These are phyloP conservation scores for Pseudogymnoascus sp. DNA, from an alignment of 2,329 filamentous ascomycete genomes.

Conservation along the genomic window DNA sequence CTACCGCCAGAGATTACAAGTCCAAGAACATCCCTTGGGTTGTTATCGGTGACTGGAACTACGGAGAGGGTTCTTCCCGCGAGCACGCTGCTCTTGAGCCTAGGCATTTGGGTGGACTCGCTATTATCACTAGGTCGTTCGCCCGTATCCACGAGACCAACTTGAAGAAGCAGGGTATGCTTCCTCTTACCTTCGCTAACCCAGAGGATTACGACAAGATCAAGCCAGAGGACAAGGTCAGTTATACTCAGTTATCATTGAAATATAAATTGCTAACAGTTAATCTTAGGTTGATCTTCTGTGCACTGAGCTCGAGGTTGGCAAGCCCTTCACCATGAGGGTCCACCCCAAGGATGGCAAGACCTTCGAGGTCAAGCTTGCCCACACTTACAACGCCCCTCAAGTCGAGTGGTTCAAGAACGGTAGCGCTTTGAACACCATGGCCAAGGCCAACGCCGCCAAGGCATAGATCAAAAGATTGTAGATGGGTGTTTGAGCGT, in stretches of 20 bases:
- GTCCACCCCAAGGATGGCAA: conserved; percentile 87
- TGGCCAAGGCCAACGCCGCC: conserved; percentile 59
- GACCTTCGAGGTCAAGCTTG: conserved; percentile 72
- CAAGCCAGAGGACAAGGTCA: conserved; percentile 74
- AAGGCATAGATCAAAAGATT: conserved; percentile 8
- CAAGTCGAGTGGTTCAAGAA: conserved; percentile 99
- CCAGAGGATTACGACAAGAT: conserved; percentile 98
- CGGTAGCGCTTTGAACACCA: conserved; percentile 93
- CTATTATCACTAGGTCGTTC: conserved; percentile 91
- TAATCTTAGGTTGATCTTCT: conserved; percentile 60
- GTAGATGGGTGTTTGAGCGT: conserved; percentile 10
- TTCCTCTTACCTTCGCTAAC: conserved; percentile 90
- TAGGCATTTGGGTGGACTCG: conserved; percentile 90
- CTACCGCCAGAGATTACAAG: conserved; percentile 97
- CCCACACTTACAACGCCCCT: conserved; percentile 95
- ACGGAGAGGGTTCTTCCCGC: conserved; percentile 94
- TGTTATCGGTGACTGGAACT: conserved; percentile 99
- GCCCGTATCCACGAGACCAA: conserved; percentile 99
- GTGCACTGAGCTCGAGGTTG: conserved; percentile 81
- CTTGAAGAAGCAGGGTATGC: conserved; percentile 99
- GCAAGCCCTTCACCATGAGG: conserved; percentile 82
- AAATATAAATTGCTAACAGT: conserved; percentile 12
- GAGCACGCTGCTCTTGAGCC: conserved; percentile 98
- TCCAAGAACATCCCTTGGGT: conserved; percentile 93
- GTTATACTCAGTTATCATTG: conserved; percentile 16